Evolutionary conservation across 352 stramenopile species (phyloP).

Genomic region (Peronospora farinosa): DNA sequence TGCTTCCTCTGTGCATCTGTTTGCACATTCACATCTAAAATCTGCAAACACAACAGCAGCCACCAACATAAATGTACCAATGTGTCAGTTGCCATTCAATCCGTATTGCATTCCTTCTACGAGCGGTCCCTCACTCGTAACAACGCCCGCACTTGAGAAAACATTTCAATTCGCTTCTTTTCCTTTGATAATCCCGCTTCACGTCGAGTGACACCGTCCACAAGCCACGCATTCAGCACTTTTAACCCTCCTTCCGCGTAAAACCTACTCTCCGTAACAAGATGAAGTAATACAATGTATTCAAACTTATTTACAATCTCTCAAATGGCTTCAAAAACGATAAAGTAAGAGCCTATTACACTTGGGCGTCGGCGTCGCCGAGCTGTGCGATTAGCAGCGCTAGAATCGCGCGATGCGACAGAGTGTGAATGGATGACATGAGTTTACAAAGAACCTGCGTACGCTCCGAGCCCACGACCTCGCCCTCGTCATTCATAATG

Average conservation of each 20-base stretch:
- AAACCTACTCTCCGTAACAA: constrained; percentile 34
- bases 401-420: constrained; percentile 69
- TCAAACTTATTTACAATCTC: background rate
- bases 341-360: constrained; percentile 21
- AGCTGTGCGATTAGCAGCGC: constrained; percentile 65
- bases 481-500: constrained; percentile 76
- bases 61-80: background rate
- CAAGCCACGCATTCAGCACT: constrained; percentile 69
- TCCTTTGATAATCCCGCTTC: constrained; percentile 40
- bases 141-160: constrained; percentile 67
- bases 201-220: constrained; percentile 37
- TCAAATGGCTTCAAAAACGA: background rate
- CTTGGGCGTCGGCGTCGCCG: constrained; percentile 62
- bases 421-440: constrained; percentile 79
- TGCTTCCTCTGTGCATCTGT: constrained; percentile 57
- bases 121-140: constrained; percentile 35
- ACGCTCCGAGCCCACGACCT: constrained; percentile 62
- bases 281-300: background rate
- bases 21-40: constrained; percentile 69
- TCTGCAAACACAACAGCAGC: constrained; percentile 22
- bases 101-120: background rate
- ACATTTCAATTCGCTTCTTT: constrained; percentile 67
- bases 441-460: constrained; percentile 77
- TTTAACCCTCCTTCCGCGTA: constrained; percentile 65
- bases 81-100: constrained; percentile 2